A percentile compares a stretch with the other conserved stretches of the same genome.
Conservation (phyloP, 345 rosid species). For the Brassica incana region DNA sequence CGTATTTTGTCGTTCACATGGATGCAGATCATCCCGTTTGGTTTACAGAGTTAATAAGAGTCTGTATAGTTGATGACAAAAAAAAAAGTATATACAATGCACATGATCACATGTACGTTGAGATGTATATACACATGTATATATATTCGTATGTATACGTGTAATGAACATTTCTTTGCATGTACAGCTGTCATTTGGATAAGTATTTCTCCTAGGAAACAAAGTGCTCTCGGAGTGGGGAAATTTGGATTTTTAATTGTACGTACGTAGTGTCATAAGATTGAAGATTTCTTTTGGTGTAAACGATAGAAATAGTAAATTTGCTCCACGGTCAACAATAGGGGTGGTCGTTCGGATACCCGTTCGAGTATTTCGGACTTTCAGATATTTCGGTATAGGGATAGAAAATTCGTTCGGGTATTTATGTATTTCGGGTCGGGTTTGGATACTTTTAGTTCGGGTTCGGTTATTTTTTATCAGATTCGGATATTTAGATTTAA, state of each 20-base stretch:
- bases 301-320: constrained; percentile 11
- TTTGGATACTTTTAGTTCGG: too few relatives aligned
- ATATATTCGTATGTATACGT: background rate
- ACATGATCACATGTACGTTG: constrained; percentile 31
- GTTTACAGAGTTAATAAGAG: too few relatives aligned
- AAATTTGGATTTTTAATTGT: background rate
- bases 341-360: too few relatives aligned
- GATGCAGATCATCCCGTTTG: too few relatives aligned
- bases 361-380: too few relatives aligned
- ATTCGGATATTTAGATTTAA: too few relatives aligned
- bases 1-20: too few relatives aligned
- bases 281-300: background rate
- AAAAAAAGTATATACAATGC: constrained; percentile 20
- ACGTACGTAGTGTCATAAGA: background rate
- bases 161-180: constrained; percentile 15
- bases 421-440: too few relatives aligned
- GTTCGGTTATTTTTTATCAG: too few relatives aligned
- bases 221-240: constrained; percentile 38
- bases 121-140: background rate
- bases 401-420: too few relatives aligned
- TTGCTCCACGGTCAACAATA: background rate
- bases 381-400: too few relatives aligned
- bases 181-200: constrained; percentile 52
- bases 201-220: constrained; percentile 57
- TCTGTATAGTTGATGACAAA: too few relatives aligned